Conservation (phyloP, 108 stramenopile species). For the Cafeteria roenbergensis region DNA sequence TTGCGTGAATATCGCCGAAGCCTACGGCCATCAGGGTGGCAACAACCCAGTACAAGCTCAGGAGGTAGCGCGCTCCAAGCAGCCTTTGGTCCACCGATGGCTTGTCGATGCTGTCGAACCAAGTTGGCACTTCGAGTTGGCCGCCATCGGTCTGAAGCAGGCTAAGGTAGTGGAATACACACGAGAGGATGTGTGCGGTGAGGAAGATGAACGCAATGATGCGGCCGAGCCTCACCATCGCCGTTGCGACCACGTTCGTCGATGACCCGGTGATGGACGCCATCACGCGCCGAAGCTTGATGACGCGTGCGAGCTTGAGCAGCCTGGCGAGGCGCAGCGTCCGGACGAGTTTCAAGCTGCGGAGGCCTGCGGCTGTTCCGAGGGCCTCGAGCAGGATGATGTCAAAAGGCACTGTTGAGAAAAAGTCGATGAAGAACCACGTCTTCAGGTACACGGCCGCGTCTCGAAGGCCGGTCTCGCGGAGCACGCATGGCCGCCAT, state of each 20-base stretch:
- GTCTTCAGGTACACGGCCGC: constrained; percentile 19
- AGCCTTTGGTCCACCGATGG: neutral
- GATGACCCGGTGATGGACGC: neutral
- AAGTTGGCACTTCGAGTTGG: neutral
- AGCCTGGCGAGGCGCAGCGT: constrained; percentile 27
- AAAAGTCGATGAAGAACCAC: constrained; percentile 39
- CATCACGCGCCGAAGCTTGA: constrained; percentile 25
- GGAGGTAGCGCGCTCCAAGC: constrained; percentile 23
- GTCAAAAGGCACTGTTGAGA: constrained; percentile 37
- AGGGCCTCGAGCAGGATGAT: neutral
- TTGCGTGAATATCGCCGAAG: constrained; percentile 36
- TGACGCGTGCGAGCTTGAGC: constrained; percentile 27
- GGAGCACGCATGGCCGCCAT: too few species aligned
- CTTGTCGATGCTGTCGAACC: neutral
- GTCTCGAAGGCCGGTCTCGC: constrained; percentile 9
- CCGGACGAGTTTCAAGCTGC: constrained; percentile 31
- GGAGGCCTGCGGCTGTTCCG: neutral
- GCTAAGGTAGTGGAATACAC: neutral
- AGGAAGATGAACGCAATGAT: too few species aligned
- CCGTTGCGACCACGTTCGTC: too few species aligned
- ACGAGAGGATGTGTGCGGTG: neutral
- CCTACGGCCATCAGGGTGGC: constrained; percentile 47
- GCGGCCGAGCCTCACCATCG: too few species aligned
- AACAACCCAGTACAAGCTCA: constrained; percentile 41
- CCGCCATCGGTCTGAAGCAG: too few species aligned